These are phyloP conservation scores for Wickerhamiella pararugosa DNA, from an alignment of 1,139 yeast genomes.

Conservation along the genomic window DNA sequence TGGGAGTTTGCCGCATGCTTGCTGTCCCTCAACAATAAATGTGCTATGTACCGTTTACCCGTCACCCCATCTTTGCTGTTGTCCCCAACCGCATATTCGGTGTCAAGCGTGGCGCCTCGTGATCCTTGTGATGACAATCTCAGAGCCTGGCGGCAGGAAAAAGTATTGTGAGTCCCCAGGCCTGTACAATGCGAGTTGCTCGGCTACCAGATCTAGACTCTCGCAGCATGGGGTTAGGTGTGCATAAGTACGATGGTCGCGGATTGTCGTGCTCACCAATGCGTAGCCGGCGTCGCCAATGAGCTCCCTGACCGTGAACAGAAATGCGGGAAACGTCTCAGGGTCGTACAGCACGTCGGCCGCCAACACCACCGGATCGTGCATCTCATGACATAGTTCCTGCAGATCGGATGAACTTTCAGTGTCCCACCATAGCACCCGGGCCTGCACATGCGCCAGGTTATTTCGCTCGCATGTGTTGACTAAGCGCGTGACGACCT, in stretches of 20 bases:
- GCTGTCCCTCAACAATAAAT: too few species aligned
- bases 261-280: conserved; percentile 44
- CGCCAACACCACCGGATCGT: conserved; percentile 31
- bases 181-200: neutral
- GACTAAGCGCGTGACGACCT: conserved; percentile 38
- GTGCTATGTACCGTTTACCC: too few species aligned
- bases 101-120: too few species aligned
- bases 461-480: conserved; percentile 36
- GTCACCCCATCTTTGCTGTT: too few species aligned
- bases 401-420: conserved; percentile 4
- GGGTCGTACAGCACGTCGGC: conserved; percentile 83
- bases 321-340: conserved; percentile 40
- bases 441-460: conserved; percentile 14
- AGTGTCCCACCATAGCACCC: conserved; percentile 2
- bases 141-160: too few species aligned
- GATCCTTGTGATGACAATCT: too few species aligned
- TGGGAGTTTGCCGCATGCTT: too few species aligned
- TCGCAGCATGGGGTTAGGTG: conserved; percentile 1
- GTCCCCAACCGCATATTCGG: too few species aligned
- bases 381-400: neutral
- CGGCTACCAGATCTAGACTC: neutral
- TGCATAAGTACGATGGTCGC: conserved; percentile 41
- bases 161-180: too few species aligned
- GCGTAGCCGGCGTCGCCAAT: conserved; percentile 11
- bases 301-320: conserved; percentile 30